A percentile compares a stretch with the other conserved stretches of the same genome.
phyloP scores from a whole-genome alignment of 352 stramenopile species.

The Phytophthora palmivora region DNA sequence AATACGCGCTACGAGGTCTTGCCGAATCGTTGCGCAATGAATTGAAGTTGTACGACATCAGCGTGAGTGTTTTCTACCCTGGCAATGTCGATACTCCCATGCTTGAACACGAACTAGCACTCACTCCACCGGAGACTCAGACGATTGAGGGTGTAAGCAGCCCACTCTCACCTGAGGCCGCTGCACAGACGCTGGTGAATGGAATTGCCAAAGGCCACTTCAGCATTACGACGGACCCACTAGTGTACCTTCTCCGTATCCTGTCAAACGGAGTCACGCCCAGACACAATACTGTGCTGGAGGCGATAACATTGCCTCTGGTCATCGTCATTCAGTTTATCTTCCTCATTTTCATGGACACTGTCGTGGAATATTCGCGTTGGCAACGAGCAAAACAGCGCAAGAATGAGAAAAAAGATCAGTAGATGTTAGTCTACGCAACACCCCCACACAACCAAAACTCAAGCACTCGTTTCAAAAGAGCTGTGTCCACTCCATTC shows the following conservation, averaged over 20 bases:
- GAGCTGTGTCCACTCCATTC: slow-evolving; percentile 20
- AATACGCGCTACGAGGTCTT: slow-evolving; percentile 66
- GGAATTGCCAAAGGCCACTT: slow-evolving; percentile 52
- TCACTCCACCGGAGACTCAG: slow-evolving; percentile 49
- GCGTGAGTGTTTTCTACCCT: slow-evolving; percentile 51
- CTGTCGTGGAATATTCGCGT: slow-evolving; percentile 41
- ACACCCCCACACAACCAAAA: slow-evolving; percentile 5
- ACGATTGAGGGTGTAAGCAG: slow-evolving; percentile 48
- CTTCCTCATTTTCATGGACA: slow-evolving; percentile 56
- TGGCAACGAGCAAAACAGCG: slow-evolving; percentile 30
- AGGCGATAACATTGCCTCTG: slow-evolving; percentile 42
- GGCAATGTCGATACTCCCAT: slow-evolving; percentile 59
- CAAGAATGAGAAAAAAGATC: slow-evolving; percentile 20
- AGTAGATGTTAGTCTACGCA: slow-evolving; percentile 24
- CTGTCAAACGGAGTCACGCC: slow-evolving; percentile 55
- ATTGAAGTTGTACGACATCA: slow-evolving; percentile 45
- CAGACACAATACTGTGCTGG: slow-evolving; percentile 50
- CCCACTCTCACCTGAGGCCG: slow-evolving; percentile 33
- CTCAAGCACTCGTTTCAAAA: slow-evolving; percentile 17
- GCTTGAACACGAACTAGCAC: slow-evolving; percentile 43
- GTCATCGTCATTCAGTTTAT: slow-evolving; percentile 41
- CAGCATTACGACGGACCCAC: slow-evolving; percentile 57
- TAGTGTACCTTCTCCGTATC: slow-evolving; percentile 51
- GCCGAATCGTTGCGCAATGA: slow-evolving; percentile 64
- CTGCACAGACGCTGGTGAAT: slow-evolving; percentile 45